Conservation (phyloP, 2,329 filamentous ascomycete species). For the Knufia fluminis region DNA sequence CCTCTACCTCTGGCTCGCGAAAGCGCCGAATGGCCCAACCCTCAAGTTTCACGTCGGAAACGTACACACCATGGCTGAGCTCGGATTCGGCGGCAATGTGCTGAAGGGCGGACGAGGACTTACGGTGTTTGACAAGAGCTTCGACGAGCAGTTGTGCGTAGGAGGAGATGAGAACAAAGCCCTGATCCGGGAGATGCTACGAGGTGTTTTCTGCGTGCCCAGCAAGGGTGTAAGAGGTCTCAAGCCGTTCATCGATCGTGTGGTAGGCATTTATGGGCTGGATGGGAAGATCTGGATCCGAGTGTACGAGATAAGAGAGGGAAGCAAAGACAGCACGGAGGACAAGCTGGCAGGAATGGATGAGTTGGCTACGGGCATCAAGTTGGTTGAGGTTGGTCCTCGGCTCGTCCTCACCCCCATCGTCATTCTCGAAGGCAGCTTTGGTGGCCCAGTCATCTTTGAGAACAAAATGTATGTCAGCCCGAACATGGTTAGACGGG, state of each 20-base stretch:
- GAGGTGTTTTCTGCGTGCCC: constrained; percentile 85
- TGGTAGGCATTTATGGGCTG: constrained; percentile 83
- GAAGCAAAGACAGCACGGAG: constrained; percentile 35
- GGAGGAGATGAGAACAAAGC: constrained; percentile 37
- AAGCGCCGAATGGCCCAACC: constrained; percentile 74
- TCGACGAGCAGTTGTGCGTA: constrained; percentile 59
- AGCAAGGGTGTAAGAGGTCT: constrained; percentile 70
- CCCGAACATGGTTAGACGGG: constrained; percentile 85
- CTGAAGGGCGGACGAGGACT: constrained; percentile 86
- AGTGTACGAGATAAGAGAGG: constrained; percentile 83
- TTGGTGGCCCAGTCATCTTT: constrained; percentile 93
- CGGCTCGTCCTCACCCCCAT: constrained; percentile 90
- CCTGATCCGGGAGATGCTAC: constrained; percentile 72
- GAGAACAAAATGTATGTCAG: constrained; percentile 97
- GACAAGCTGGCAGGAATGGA: constrained; percentile 33
- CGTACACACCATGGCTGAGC: constrained; percentile 91
- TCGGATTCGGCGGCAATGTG: constrained; percentile 95
- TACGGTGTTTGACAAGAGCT: constrained; percentile 81
- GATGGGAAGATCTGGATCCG: constrained; percentile 95
- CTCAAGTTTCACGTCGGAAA: constrained; percentile 47
- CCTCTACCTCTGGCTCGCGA: constrained; percentile 87
- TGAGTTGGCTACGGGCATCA: constrained; percentile 41
- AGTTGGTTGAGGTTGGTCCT: constrained; percentile 84
- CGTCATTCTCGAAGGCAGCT: constrained; percentile 87
- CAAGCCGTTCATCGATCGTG: constrained; percentile 93